Conservation (phyloP, 176 grass and related monocot species). For the Luzula sylvatica region DNA sequence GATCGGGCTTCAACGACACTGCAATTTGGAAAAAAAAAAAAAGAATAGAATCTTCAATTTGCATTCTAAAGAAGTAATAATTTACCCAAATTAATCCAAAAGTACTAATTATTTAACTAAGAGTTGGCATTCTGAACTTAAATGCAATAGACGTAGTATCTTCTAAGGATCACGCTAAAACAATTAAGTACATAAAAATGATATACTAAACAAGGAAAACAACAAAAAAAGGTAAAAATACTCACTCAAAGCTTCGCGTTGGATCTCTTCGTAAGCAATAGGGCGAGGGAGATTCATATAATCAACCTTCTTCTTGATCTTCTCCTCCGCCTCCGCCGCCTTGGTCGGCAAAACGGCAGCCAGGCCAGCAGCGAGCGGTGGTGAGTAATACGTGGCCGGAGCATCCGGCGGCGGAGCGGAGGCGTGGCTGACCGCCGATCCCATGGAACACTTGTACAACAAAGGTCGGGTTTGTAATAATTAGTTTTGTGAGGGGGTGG, state of each 20-base stretch:
- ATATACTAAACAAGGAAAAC: background rate
- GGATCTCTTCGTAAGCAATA: conserved; percentile 44
- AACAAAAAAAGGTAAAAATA: background rate
- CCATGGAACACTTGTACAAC: background rate
- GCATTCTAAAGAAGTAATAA: background rate
- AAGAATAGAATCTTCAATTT: background rate
- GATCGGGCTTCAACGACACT: conserved; percentile 45
- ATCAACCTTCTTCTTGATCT: conserved; percentile 47
- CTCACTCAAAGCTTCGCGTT: conserved; percentile 59
- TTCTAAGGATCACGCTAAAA: too few species aligned
- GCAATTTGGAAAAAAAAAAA: conserved; percentile 2
- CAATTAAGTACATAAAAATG: background rate
- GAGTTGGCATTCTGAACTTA: background rate
- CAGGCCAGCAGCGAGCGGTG: background rate
- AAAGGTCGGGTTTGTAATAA: background rate
- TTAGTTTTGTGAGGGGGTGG: background rate
- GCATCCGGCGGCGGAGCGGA: background rate
- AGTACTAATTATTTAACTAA: conserved; percentile 1
- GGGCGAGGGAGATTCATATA: conserved; percentile 69
- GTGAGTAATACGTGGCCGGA: background rate
- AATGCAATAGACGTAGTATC: too few species aligned
- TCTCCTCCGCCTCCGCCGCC: conserved; percentile 16
- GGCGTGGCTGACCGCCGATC: conserved; percentile 16
- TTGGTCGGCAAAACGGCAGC: background rate
- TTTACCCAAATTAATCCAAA: background rate